Evolutionary conservation across 495 filamentous ascomycete species (phyloP), one percentile per base, ranked within the genome.

Genomic region (Penicillium arizonense): DNA sequence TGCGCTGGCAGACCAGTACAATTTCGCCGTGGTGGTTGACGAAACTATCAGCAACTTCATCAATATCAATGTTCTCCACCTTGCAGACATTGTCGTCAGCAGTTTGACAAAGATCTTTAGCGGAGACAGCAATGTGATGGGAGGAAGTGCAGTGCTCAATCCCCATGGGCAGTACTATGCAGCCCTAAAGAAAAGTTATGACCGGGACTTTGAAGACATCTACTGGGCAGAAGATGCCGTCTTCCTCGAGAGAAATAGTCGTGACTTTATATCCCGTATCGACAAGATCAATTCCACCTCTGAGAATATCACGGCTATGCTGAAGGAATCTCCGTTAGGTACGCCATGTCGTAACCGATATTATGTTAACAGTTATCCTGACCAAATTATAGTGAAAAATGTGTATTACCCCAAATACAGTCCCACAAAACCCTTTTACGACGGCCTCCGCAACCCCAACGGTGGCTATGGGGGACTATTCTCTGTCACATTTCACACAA

Each of bases 81-180:
- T 87, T 63, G 89, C 90, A 42, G 94, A 98, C 70, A 79, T 97
- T 12, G 90, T 96, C 14, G 93, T 93, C 44, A 94, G 87, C 75
- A 96, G 90, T 59, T 77, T 98, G 47, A 97, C 94, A 4, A 98
- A 98, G 70, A 86, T 97, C 43, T 98, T 98, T 71, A 95, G 90
- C 50, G 94, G 94, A 26, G 93, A 96, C 68, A 90, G 89, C 68
- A 97, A 98, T 70, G 94, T 98, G 46, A 97, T 97, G 94, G 94
- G 91, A 56, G 94, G 94, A 48, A 86, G 90, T 65, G 78, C 84
- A 9, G 86, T 97, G 36, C 73, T 97, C 40, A 98, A 97, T 65
- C 91, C 95, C 3, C 81, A 86, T 44, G 75, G 83, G 13, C 80
- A 65, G 12, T 89, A 86, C 66, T 97, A 97, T 72, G 39, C 68